Evolutionary conservation across 331 rosid species (phyloP), one percentile per base, ranked within the genome.

Genomic region (Quercus phellos): DNA sequence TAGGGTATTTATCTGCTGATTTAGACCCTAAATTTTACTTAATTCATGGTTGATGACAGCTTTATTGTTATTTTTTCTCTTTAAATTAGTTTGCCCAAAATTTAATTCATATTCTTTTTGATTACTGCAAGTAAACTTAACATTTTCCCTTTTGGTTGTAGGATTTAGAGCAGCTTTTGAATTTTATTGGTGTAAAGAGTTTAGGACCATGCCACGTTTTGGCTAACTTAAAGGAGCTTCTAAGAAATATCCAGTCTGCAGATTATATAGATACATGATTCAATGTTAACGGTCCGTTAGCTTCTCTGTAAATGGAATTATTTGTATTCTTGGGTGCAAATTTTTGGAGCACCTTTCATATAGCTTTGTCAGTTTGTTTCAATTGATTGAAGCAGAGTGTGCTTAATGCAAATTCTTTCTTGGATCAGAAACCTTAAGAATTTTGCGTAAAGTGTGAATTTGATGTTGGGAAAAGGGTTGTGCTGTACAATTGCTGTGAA

Each of bases 111-210:
- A 72, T n/a, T 8, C 74, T 26, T 72, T 59, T 51, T 43, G 75
- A 72, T 70, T 74, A 60, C 55, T 76, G 60, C 3, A 32, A 56
- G 43, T 76, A 78, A 78, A 61, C 53, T 66, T 46, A 55, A 80
- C 74, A 24, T 70, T 19, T 3, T 34, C 14, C 66, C 29, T 76
- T 58, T 51, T 74, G 76, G 70, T 70, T 84, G 85, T 84, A 95
- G 99, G 97, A 95, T 84, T 81, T 95, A 82, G 99, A 93, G 85
- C 97, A 93, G 93, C 97, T 93, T 81, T 86, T 95, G 83, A 95
- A 90, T 89, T 91, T 82, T 85, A 80, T 95, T 85, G 96, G 91
- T 58, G 88, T 84, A 59, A 84, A 85, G 83, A 95, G 99, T 86
- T 81, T 95, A 90, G 99, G 99, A 26, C 99, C 97, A 1, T 89